These are phyloP conservation scores for Pistacia atlantica DNA, from an alignment of 345 rosid species.

Conservation along the genomic window DNA sequence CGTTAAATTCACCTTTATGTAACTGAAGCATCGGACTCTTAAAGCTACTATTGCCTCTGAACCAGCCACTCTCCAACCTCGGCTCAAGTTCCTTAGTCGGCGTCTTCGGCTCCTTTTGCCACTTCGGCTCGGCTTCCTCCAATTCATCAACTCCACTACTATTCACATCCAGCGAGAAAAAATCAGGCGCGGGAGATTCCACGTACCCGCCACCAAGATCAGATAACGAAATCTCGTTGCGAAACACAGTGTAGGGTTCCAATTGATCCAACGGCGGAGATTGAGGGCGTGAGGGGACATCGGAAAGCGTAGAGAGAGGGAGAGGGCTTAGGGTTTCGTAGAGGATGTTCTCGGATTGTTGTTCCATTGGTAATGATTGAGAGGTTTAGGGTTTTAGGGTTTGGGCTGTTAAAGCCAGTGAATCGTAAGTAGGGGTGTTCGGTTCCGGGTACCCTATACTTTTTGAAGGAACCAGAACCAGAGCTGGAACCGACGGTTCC, in stretches of 20 bases:
- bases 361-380: conserved; percentile 33
- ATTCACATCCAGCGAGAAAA: conserved; percentile 65
- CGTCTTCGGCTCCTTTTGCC: conserved; percentile 38
- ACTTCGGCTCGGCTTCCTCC: conserved; percentile 32
- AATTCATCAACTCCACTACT: conserved; percentile 22
- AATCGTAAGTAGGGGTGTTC: too few species aligned
- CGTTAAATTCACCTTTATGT: conserved; percentile 65
- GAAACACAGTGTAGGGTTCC: conserved; percentile 61
- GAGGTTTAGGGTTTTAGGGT: not conserved
- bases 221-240: conserved; percentile 70
- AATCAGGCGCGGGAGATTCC: conserved; percentile 57
- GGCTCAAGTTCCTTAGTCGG: conserved; percentile 25
- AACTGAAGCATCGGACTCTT: conserved; percentile 90
- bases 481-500: too few species aligned
- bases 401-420: not conserved
- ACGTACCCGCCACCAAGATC: conserved; percentile 22
- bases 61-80: conserved; percentile 70
- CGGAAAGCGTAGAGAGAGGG: conserved; percentile 28
- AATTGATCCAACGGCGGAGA: conserved; percentile 24
- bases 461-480: too few species aligned
- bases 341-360: conserved; percentile 33
- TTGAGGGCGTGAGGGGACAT: conserved; percentile 6
- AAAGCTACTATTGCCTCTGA: conserved; percentile 61
- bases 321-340: conserved; percentile 65
- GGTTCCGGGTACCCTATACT: too few species aligned